Percentiles rank a stretch among this genome's conserved stretches.
Conservation (phyloP, 176 grass and related monocot species). For the Areca catechu region DNA sequence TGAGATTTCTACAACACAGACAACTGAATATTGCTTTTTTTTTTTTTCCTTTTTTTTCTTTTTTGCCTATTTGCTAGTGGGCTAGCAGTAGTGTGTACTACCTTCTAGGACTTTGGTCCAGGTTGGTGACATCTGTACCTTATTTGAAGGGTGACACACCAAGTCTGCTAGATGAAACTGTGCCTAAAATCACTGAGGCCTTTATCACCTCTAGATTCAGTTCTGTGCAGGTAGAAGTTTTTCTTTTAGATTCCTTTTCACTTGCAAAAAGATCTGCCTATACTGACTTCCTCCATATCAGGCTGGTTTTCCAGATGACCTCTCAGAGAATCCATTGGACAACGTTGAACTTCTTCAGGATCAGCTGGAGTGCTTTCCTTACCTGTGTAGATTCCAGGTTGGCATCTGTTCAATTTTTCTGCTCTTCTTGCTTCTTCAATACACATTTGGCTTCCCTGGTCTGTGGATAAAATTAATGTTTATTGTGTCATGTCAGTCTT, state of each 20-base stretch:
- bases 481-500: conserved; percentile 10
- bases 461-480: background rate
- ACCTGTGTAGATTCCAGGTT: conserved; percentile 99
- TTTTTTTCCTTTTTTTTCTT: conserved; percentile 1
- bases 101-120: conserved; percentile 91
- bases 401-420: conserved; percentile 16
- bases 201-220: conserved; percentile 98
- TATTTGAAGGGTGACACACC: conserved; percentile 96
- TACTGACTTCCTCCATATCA: conserved; percentile 22
- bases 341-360: conserved; percentile 94
- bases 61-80: conserved; percentile 51
- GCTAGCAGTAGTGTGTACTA: conserved; percentile 97
- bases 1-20: too few relatives aligned
- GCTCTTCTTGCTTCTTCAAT: conserved; percentile 5
- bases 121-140: conserved; percentile 95
- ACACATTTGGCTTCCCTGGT: background rate
- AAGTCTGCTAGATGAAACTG: conserved; percentile 93
- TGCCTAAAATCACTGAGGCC: conserved; percentile 91
- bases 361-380: conserved; percentile 94
- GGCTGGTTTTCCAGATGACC: conserved; percentile 56
- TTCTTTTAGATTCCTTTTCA: background rate
- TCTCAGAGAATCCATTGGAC: conserved; percentile 86
- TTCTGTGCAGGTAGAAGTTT: conserved; percentile 71
- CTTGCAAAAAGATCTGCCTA: background rate
- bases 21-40: too few relatives aligned